Base-by-base conservation (phyloP, 805 yeast species). In the Candida maltosa region DNA sequence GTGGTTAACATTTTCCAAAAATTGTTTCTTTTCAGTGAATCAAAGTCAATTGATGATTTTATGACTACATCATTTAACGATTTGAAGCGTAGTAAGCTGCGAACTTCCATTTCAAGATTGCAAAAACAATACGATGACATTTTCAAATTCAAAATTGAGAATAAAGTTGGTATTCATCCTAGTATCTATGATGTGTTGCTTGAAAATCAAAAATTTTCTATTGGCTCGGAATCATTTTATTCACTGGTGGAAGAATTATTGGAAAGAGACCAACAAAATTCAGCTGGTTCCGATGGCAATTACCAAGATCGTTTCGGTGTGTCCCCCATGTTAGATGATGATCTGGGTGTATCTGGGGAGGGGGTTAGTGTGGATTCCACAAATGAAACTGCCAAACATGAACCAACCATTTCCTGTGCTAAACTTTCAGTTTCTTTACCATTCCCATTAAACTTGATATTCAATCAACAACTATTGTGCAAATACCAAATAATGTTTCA, bases 401-500 rank as follows among this genome's bases (percentile, higher is more conserved):
- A 22, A 11, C 25, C 25, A 11, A 27, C 76, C 2, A 64, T 82
- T 2, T 65, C 78, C 31, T 71, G 73, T 33, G 54, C 83, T 8
- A 75, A 74, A 39, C 57, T 83, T 29, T 78, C 80, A 27, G 40
- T 81, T 6, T 58, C 70, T n/a, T 56, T 89, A 16, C 96, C 97
- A 3, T 93, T 87, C 52, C 99, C 99, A 0, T 59, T 87, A 32
- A 87, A 87, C 49, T 65, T 91, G 17, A 68, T 93, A 1, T 62
- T 87, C 1, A 78, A 84, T 12, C 75, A 80, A 36, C 82, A 87
- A 11, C 77, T 81, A 17, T 64, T 87, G 12, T 71, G 79, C 32
- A 87, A 93, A 43, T 87, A 83, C 51, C 96, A 91, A 54, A 64
- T 87, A 23, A 62, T 88, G 31, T 87, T 85, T 47, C 75, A 96